Base-by-base conservation (phyloP, 2,329 filamentous ascomycete species). In the Aureobasidium zeae region DNA sequence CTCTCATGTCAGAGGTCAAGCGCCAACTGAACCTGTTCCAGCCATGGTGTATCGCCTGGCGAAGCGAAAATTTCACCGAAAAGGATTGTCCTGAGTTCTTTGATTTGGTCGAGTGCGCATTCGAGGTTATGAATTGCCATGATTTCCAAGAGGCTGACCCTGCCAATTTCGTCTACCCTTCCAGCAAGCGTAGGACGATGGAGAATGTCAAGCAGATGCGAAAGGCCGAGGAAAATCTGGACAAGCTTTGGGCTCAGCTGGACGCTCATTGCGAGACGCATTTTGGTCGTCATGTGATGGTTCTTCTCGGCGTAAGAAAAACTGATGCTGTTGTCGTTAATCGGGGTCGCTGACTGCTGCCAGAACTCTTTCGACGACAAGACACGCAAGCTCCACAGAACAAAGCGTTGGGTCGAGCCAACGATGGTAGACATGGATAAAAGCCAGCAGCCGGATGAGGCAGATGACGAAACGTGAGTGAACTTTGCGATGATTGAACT, bases 111-210 rank as follows among this genome's bases (percentile, higher is more conserved):
- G 37, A 41, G 12, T 30, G 25, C 21, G 13, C 32, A 17, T 28
- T 31, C 13, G 37, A 41, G 11, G 31, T 41, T 10, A 41, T 25
- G 12, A 17, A 15, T 5, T 41, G 37, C 11, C 26, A 26, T 25
- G 28, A 19, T 2, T 28, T 41, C 28, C 24, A 41, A 8, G 19
- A 19, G 15, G 37, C 37, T 0, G 56, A 59, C 0, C 57, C 57
- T 3, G 57, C 57, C 1, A 66, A 56, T 42, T 74, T 77, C 45
- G 46, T 48, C 30, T 77, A 66, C 62, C 73, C 68, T 38, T 62
- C 62, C 4, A 61, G 68, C 2, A 73, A 70, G 49, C 66, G 62
- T 8, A 63, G 64, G 2, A 74, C 60, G 2, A 63, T 62, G 42
- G 63, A 67, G 10, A 75, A 63, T 13, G 60, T 68, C 0, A 61